phyloP scores from a whole-genome alignment of 768 basidiomycete genomes.

The Epithele typhae region DNA sequence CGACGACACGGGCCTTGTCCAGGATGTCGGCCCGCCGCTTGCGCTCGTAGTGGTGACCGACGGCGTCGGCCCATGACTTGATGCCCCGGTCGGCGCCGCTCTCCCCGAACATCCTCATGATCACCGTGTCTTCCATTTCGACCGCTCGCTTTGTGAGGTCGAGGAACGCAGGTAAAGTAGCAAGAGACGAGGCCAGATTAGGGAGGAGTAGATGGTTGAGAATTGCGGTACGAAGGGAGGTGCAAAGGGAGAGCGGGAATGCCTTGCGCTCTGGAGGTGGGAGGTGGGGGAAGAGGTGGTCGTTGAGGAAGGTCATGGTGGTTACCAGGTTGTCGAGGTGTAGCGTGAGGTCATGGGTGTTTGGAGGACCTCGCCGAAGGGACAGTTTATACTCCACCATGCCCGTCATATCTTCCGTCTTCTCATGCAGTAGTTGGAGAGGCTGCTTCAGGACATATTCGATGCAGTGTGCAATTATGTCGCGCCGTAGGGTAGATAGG shows the following conservation, averaged over 20 bases:
- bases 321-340: slow-evolving; percentile 53
- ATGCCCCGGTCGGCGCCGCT: slow-evolving; percentile 49
- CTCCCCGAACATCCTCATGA: slow-evolving; percentile 47
- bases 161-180: slow-evolving; percentile 58
- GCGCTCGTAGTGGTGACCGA: slow-evolving; percentile 75
- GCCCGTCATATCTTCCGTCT: slow-evolving; percentile 29
- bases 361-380: slow-evolving; percentile 41
- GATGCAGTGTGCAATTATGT: slow-evolving; percentile 55
- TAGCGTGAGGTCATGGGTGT: slow-evolving; percentile 30
- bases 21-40: slow-evolving; percentile 65
- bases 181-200: slow-evolving; percentile 62
- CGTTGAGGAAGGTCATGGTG: slow-evolving; percentile 59
- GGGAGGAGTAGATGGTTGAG: slow-evolving; percentile 66
- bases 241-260: slow-evolving; percentile 57
- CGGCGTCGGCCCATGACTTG: slow-evolving; percentile 62
- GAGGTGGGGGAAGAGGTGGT: slow-evolving; percentile 51
- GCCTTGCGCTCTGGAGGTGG: slow-evolving; percentile 40
- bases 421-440: slow-evolving; percentile 35
- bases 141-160: slow-evolving; percentile 53
- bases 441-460: slow-evolving; percentile 55
- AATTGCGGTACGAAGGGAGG: slow-evolving; percentile 54
- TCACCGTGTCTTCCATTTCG: slow-evolving; percentile 56
- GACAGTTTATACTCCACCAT: slow-evolving; percentile 43
- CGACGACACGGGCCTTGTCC: slow-evolving; percentile 51
- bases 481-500: slow-evolving; percentile 60